These are phyloP conservation scores for Ascochyta viciae-villosae DNA, from an alignment of 2,329 filamentous ascomycete species.

Conservation along the genomic window DNA sequence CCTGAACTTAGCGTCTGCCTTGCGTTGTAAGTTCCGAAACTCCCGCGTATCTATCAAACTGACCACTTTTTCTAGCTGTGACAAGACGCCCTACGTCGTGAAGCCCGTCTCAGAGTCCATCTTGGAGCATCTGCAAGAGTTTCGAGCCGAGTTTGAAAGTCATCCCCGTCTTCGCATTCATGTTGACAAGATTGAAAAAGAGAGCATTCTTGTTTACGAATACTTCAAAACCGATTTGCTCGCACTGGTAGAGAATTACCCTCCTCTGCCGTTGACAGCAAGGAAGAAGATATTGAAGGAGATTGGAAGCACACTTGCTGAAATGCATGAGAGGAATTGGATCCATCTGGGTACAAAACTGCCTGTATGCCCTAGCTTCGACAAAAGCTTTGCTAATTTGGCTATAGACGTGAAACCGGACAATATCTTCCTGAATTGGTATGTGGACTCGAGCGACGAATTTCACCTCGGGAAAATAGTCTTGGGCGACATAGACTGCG, in stretches of 20 bases:
- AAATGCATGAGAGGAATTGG: slow-evolving; percentile 16
- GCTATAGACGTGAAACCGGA: slow-evolving; percentile 13
- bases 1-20: slow-evolving; percentile 11
- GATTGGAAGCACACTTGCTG: slow-evolving; percentile 7
- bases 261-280: slow-evolving; percentile 5
- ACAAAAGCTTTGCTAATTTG: slow-evolving; percentile 9
- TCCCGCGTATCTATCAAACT: slow-evolving; percentile 6
- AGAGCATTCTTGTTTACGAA: slow-evolving; percentile 6
- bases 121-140: slow-evolving; percentile 11
- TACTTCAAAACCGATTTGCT: slow-evolving; percentile 7
- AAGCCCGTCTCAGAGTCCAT: slow-evolving; percentile 14
- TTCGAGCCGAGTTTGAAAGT: slow-evolving; percentile 8
- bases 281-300: slow-evolving; percentile 13
- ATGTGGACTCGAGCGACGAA: slow-evolving; percentile 4
- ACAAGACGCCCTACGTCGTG: slow-evolving; percentile 8
- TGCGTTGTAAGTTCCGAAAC: slow-evolving; percentile 9
- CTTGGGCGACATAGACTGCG: slow-evolving; percentile 9
- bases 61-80: background rate
- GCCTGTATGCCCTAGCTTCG: slow-evolving; percentile 2
- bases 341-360: slow-evolving; percentile 10
- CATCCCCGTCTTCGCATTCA: slow-evolving; percentile 2
- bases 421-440: slow-evolving; percentile 16
- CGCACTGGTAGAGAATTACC: slow-evolving; percentile 13
- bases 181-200: slow-evolving; percentile 5
- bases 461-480: slow-evolving; percentile 5